Evolutionary conservation across 2,329 filamentous ascomycete species (phyloP), one percentile per base, ranked within the genome.

Genomic region (Samsoniella hepiali): DNA sequence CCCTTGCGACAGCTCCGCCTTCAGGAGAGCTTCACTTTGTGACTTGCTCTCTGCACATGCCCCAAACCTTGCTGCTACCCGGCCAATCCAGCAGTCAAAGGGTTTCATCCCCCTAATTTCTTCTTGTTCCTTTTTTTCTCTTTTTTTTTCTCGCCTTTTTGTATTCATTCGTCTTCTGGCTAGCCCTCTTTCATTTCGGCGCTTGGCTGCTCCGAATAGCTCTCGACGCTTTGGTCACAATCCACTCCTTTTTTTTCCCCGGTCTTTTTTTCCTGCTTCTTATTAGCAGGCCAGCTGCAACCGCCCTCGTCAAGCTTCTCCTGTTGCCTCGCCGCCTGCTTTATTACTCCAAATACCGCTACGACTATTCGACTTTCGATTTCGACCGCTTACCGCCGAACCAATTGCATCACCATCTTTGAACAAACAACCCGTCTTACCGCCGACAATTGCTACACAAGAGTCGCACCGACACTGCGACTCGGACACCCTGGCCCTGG

Each of bases 1-100:
- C 56, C 44, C 45, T 51, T 42, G 45, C 57, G 32, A 50, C 57
- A 42, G 57, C 45, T 42, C 57, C 34, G 57, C 57, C 34, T 42
- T 51, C 44, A 59, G 57, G 32, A 58, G 45, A 59, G 45, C 57
- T 59, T 59, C 57, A 51, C 34, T 42, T 51, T 22, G 40, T 22
- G 17, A 51, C 27, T 34, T 38, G 5, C 36, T 36, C 27, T 27
- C 17, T 40, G 44, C 32, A 49, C 32, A 17, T 17, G 49, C 47
- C 29, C 44, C 32, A 44, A 15, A 38, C 11, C 29, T 51, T n/a
- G 45, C 34, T 40, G 11, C 45, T 13, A 13, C 22, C 54, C 7
- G 44, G 32, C 34, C 56, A 8, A 32, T 15, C 5, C 27, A 50
- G 42, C 32, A 29, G 4, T 8, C 27, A 36, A n/a, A 22, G 29